Evolutionary conservation across 305 asterid species (phyloP).

Genomic region (Fraxinus xanthoxyloides): DNA sequence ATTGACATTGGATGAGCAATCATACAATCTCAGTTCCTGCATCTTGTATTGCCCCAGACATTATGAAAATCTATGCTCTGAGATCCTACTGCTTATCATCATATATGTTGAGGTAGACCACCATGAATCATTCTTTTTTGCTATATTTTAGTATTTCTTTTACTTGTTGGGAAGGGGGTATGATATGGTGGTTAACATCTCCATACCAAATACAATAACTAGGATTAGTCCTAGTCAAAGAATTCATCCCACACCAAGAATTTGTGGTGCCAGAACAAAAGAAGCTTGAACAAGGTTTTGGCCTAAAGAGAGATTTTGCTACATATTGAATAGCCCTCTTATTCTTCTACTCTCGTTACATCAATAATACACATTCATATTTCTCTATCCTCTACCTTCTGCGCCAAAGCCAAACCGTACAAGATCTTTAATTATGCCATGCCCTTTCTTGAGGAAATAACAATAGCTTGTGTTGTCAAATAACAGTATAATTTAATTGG

Average conservation of each 20-base stretch:
- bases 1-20: neutral
- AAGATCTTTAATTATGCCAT: neutral
- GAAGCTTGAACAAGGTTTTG: neutral
- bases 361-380: constrained; percentile 2
- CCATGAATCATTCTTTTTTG: constrained; percentile 7
- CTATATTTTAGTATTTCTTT: neutral
- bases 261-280: neutral
- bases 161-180: neutral
- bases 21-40: neutral
- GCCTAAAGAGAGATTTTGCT: constrained; percentile 12
- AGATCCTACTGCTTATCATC: constrained; percentile 4
- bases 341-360: neutral
- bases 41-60: neutral
- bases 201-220: neutral
- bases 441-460: neutral
- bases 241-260: constrained; percentile 3
- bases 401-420: constrained; percentile 8
- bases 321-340: neutral
- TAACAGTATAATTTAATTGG: neutral
- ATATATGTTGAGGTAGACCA: constrained; percentile 14
- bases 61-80: constrained; percentile 9
- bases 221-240: neutral
- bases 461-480: neutral
- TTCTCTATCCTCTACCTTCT: constrained; percentile 4
- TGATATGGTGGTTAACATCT: neutral